Evolutionary conservation across 2,329 filamentous ascomycete species (phyloP).

Genomic region (Aspergillus candidus): DNA sequence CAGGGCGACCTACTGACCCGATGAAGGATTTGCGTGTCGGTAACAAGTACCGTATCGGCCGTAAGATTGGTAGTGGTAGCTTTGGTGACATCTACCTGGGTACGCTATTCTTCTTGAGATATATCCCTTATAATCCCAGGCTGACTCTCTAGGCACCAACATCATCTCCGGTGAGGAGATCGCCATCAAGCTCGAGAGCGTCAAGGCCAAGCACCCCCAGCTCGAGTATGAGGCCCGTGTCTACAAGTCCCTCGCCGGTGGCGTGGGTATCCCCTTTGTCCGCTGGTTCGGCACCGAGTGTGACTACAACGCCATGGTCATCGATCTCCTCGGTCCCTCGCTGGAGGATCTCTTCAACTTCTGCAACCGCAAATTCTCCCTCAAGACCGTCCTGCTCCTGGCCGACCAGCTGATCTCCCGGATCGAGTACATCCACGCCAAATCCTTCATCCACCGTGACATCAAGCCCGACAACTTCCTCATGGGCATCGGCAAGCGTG

Average conservation of each 20-base stretch:
- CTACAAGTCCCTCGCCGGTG: constrained; percentile 78
- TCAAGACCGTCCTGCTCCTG: constrained; percentile 94
- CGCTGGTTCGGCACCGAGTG: constrained; percentile 99
- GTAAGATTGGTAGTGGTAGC: constrained; percentile 95
- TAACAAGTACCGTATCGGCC: constrained; percentile 99
- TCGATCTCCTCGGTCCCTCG: constrained; percentile 90
- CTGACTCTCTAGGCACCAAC: constrained; percentile 68
- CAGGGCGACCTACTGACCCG: constrained; percentile 13
- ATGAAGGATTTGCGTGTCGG: constrained; percentile 94
- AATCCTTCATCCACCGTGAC: constrained; percentile 98
- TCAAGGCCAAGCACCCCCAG: constrained; percentile 99
- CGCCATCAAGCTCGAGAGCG: constrained; percentile 98
- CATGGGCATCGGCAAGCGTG: constrained; percentile 98
- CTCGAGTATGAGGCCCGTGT: constrained; percentile 98
- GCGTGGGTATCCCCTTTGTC: constrained; percentile 96
- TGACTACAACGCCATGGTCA: constrained; percentile 99
- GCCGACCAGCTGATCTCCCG: constrained; percentile 98
- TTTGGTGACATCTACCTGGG: constrained; percentile 97
- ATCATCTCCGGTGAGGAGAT: constrained; percentile 99
- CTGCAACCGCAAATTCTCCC: constrained; percentile 98
- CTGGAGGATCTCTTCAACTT: constrained; percentile 99
- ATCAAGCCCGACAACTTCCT: constrained; percentile 99
- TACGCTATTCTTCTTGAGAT: constrained; percentile 32
- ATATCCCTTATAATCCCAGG: not conserved
- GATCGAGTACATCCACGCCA: constrained; percentile 99